phyloP scores from a whole-genome alignment of 495 filamentous ascomycete genomes.

The Hypoxylon trugodes region DNA sequence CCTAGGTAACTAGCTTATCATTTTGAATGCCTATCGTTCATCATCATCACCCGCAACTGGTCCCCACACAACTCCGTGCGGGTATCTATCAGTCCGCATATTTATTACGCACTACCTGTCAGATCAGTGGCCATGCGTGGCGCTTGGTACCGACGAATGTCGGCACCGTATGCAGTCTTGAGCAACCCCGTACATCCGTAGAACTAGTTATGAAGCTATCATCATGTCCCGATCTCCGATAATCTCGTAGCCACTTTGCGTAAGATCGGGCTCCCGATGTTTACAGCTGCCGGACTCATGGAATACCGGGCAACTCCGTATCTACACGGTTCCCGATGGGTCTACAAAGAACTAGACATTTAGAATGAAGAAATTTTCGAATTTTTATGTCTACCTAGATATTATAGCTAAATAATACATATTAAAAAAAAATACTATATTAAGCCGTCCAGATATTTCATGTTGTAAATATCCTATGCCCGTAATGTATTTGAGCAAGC shows the following conservation, averaged over 20 bases:
- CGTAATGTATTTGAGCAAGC: too few relatives aligned
- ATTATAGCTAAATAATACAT: not conserved
- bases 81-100: not conserved
- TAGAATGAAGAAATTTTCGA: not conserved
- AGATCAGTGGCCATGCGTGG: constrained; percentile 4
- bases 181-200: constrained; percentile 9
- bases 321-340: too few relatives aligned
- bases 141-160: not conserved
- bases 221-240: not conserved
- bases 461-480: too few relatives aligned
- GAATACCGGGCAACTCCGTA: not conserved
- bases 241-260: not conserved
- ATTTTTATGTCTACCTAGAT: not conserved
- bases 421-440: too few relatives aligned
- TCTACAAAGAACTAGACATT: too few relatives aligned
- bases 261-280: too few relatives aligned
- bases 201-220: not conserved
- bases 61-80: constrained; percentile 14
- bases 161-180: not conserved
- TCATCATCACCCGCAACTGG: constrained; percentile 6
- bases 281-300: not conserved
- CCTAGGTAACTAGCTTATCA: not conserved
- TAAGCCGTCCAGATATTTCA: too few relatives aligned
- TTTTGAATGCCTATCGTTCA: constrained; percentile 4
- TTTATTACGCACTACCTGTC: not conserved